Evolutionary conservation across 345 rosid genomes (phyloP).

Genomic region (Noccaea caerulescens): DNA sequence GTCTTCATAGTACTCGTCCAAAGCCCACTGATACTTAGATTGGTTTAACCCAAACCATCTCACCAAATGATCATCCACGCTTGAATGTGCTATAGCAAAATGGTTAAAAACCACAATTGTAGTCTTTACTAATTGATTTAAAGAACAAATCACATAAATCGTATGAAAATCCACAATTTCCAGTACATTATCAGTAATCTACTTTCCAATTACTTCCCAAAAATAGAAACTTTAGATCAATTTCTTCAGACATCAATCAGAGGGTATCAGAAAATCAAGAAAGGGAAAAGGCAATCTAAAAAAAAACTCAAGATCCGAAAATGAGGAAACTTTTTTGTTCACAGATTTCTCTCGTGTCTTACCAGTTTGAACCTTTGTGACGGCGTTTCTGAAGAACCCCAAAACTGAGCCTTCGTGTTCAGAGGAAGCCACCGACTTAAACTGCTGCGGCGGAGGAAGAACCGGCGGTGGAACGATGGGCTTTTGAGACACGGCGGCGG

Average conservation of each 20-base stretch:
- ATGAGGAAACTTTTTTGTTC: background rate
- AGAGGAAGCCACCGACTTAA: constrained; percentile 47
- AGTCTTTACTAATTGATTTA: background rate
- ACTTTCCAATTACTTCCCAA: constrained; percentile 1
- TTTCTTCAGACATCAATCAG: constrained; percentile 4
- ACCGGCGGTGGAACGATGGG: constrained; percentile 47
- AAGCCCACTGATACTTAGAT: constrained; percentile 98
- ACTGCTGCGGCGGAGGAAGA: constrained; percentile 54
- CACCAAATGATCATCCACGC: constrained; percentile 94
- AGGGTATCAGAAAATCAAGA: background rate
- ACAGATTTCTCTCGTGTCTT: constrained; percentile 4
- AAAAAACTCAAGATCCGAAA: constrained; percentile 29
- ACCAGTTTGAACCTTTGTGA: constrained; percentile 83
- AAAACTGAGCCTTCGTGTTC: constrained; percentile 50
- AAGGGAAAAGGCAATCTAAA: constrained; percentile 18
- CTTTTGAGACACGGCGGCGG: constrained; percentile 49
- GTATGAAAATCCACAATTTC: background rate
- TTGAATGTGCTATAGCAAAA: constrained; percentile 74
- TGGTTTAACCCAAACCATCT: constrained; percentile 99
- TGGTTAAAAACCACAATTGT: background rate
- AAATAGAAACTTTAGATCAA: constrained; percentile 27
- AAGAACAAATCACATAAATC: constrained; percentile 13
- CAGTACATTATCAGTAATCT: constrained; percentile 14
- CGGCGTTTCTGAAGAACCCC: constrained; percentile 81
- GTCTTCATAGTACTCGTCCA: constrained; percentile 87